These are phyloP conservation scores for Tanacetum coccineum DNA, from an alignment of 129 eudicot species.

Conservation along the genomic window DNA sequence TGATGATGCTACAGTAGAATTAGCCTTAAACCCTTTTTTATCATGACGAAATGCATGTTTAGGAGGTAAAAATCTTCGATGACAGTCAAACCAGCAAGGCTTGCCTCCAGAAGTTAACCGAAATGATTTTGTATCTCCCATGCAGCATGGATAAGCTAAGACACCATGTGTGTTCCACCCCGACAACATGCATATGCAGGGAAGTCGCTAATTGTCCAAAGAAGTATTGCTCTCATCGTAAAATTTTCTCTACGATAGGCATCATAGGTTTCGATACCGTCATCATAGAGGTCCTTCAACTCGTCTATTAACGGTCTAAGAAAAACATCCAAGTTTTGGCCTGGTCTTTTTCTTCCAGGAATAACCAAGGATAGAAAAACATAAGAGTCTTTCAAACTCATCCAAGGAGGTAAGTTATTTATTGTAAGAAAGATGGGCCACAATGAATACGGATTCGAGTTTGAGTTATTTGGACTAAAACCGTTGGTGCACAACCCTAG, in stretches of 20 bases:
- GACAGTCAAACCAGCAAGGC: slow-evolving; percentile 1
- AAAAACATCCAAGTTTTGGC: slow-evolving; percentile 1
- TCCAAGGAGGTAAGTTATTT: neutral
- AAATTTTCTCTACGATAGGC: neutral
- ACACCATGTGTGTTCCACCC: neutral
- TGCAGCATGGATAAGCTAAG: neutral
- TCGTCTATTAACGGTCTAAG: neutral
- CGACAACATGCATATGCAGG: slow-evolving; percentile 2
- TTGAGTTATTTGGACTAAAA: neutral
- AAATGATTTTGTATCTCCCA: neutral
- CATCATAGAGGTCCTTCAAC: neutral
- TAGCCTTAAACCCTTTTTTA: neutral
- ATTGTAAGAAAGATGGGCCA: neutral
- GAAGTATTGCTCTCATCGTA: neutral
- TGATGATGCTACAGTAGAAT: neutral
- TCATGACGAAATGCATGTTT: neutral
- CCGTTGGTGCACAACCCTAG: neutral
- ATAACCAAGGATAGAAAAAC: neutral
- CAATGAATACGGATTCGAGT: neutral
- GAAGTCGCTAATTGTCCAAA: slow-evolving; percentile 5
- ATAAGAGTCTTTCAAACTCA: neutral
- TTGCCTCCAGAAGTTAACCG: neutral
- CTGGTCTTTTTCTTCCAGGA: neutral
- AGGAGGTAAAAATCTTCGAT: neutral
- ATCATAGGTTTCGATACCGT: slow-evolving; percentile 2